Conservation (phyloP, 2,329 filamentous ascomycete genomes). For the Trichoderma guizhouense region DNA sequence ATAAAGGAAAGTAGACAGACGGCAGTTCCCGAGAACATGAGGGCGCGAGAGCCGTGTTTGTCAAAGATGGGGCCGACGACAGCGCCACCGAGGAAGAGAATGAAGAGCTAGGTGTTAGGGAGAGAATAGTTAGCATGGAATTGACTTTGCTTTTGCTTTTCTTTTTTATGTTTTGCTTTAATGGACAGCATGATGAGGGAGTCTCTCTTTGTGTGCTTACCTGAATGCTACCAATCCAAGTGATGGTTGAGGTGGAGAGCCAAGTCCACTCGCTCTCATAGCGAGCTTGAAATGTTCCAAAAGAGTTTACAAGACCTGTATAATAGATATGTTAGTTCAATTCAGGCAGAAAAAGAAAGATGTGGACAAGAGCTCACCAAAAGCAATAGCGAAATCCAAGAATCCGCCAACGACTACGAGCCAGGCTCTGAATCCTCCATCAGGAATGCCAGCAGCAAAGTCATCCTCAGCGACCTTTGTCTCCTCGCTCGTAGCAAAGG, state of each 20-base stretch:
- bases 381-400: conserved; percentile 28
- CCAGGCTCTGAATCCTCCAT: conserved; percentile 31
- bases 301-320: conserved; percentile 38
- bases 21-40: conserved; percentile 36
- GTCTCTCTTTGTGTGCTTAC: conserved; percentile 14
- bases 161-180: neutral
- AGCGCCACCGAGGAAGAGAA: conserved; percentile 39
- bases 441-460: conserved; percentile 19
- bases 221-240: conserved; percentile 41
- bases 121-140: neutral
- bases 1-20: conserved; percentile 39
- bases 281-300: conserved; percentile 54
- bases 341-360: neutral
- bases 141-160: neutral
- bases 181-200: neutral
- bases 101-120: conserved; percentile 30
- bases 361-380: conserved; percentile 18
- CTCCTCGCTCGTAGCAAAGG: neutral
- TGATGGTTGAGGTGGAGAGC: conserved; percentile 31
- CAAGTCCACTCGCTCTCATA: conserved; percentile 39
- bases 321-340: neutral
- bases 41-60: conserved; percentile 34
- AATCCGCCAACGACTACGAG: conserved; percentile 33
- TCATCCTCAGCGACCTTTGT: neutral
- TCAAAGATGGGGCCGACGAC: conserved; percentile 41